A percentile compares a stretch with the other conserved stretches of the same genome.
These are phyloP conservation scores for Albophoma yamanashiensis DNA, from an alignment of 2,329 filamentous ascomycete species.

Conservation along the genomic window DNA sequence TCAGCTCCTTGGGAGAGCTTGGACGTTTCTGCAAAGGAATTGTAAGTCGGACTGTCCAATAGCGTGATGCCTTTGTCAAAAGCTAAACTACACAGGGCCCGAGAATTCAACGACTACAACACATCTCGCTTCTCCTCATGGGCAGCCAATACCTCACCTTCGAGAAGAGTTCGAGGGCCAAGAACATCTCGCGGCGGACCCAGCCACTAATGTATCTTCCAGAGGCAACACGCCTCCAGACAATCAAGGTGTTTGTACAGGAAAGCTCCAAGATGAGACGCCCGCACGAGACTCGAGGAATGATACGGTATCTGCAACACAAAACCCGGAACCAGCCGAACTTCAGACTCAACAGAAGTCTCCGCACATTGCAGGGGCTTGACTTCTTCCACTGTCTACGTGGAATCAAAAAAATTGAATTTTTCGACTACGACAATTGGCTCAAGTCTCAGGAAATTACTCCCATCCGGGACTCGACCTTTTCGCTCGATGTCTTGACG, in stretches of 20 bases:
- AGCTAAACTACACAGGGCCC: conserved; percentile 7
- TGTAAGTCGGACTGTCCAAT: background rate
- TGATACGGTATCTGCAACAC: conserved; percentile 11
- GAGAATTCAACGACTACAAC: conserved; percentile 29
- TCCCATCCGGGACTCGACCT: conserved; percentile 17
- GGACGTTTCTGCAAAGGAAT: background rate
- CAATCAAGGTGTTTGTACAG: conserved; percentile 26
- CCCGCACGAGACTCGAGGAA: conserved; percentile 18
- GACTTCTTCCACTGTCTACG: conserved; percentile 33
- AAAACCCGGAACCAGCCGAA: conserved; percentile 29
- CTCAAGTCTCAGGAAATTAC: background rate
- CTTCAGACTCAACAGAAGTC: conserved; percentile 19
- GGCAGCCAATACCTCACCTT: conserved; percentile 15
- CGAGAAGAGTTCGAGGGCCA: conserved; percentile 4
- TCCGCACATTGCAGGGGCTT: conserved; percentile 31
- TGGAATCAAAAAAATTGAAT: conserved; percentile 31
- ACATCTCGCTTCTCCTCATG: conserved; percentile 20
- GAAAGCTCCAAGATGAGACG: conserved; percentile 28
- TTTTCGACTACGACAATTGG: conserved; percentile 28
- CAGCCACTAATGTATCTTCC: conserved; percentile 22
- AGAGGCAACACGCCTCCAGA: conserved; percentile 27
- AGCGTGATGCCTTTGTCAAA: background rate
- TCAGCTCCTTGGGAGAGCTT: background rate
- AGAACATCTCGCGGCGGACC: conserved; percentile 24
- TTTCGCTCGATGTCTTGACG: conserved; percentile 16